Percentiles rank a stretch among this genome's conserved stretches.
These are phyloP conservation scores for Podospora sp. DNA, from an alignment of 495 filamentous ascomycete genomes.

Conservation along the genomic window DNA sequence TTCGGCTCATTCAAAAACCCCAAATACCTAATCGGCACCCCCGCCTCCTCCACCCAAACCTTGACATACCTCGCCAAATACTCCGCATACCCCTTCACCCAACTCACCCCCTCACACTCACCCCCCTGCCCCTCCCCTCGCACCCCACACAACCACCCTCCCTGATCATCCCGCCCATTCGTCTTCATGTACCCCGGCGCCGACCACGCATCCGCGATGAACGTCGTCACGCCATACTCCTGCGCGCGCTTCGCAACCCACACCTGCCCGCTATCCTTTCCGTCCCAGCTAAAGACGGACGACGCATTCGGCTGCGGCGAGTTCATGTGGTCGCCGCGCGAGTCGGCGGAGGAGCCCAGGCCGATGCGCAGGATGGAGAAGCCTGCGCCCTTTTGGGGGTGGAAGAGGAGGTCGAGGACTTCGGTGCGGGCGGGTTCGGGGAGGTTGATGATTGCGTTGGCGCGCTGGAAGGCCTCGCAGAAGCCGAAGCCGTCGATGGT, in stretches of 20 bases:
- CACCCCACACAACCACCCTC: slow-evolving; percentile 56
- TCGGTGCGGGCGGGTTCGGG: slow-evolving; percentile 29
- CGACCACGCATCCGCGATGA: slow-evolving; percentile 60
- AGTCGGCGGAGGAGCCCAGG: slow-evolving; percentile 38
- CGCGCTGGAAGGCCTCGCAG: slow-evolving; percentile 55
- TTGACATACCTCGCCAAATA: slow-evolving; percentile 57
- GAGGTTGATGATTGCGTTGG: slow-evolving; percentile 42
- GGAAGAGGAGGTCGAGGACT: slow-evolving; percentile 54
- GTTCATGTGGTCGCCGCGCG: slow-evolving; percentile 31
- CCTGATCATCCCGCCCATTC: slow-evolving; percentile 43
- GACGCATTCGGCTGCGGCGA: slow-evolving; percentile 45
- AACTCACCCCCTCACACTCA: slow-evolving; percentile 51
- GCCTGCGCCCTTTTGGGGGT: slow-evolving; percentile 49
- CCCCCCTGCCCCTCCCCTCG: slow-evolving; percentile 25
- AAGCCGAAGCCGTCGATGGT: slow-evolving; percentile 53
- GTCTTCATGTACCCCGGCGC: slow-evolving; percentile 64
- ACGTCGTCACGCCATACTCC: slow-evolving; percentile 43
- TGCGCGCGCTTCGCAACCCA: slow-evolving; percentile 54
- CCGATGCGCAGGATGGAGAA: slow-evolving; percentile 58
- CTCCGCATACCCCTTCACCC: slow-evolving; percentile 59
- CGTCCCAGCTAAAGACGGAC: slow-evolving; percentile 44
- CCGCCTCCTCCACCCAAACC: slow-evolving; percentile 46
- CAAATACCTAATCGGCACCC: slow-evolving; percentile 51
- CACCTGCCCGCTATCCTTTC: slow-evolving; percentile 51
- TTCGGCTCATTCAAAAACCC: slow-evolving; percentile 65